Percentiles rank a stretch among this genome's conserved stretches.
These are phyloP conservation scores for Brassica juncea DNA, from an alignment of 345 rosid genomes.

Conservation along the genomic window DNA sequence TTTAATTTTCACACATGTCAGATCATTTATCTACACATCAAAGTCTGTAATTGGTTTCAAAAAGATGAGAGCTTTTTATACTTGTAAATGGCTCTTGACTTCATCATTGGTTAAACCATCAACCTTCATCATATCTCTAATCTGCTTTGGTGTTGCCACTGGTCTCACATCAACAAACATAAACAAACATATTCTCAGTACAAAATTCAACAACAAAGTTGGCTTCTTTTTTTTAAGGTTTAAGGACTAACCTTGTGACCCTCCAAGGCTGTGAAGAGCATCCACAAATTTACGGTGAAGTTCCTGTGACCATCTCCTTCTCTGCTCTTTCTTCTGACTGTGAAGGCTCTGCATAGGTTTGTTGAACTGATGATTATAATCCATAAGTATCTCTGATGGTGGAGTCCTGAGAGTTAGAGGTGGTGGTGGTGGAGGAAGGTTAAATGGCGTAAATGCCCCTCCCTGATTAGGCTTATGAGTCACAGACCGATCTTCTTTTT, in stretches of 20 bases:
- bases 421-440: conserved; percentile 31
- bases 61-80: conserved; percentile 26
- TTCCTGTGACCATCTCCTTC: conserved; percentile 82
- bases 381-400: background rate
- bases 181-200: conserved; percentile 31
- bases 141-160: conserved; percentile 87
- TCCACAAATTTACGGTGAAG: conserved; percentile 71
- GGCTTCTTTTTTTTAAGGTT: background rate
- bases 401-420: conserved; percentile 46
- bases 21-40: conserved; percentile 9
- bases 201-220: background rate
- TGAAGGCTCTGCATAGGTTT: conserved; percentile 33
- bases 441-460: conserved; percentile 50
- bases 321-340: conserved; percentile 57
- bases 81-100: conserved; percentile 94
- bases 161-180: conserved; percentile 34
- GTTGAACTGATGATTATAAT: conserved; percentile 24
- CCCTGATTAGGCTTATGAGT: conserved; percentile 44
- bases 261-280: conserved; percentile 60
- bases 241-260: conserved; percentile 21
- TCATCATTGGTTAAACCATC: conserved; percentile 91
- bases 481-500: conserved; percentile 45
- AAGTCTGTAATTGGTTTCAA: background rate
- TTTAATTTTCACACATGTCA: conserved; percentile 9
- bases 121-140: conserved; percentile 72